Base-by-base conservation (phyloP, 2,329 filamentous ascomycete genomes). In the Exophiala sp. region DNA sequence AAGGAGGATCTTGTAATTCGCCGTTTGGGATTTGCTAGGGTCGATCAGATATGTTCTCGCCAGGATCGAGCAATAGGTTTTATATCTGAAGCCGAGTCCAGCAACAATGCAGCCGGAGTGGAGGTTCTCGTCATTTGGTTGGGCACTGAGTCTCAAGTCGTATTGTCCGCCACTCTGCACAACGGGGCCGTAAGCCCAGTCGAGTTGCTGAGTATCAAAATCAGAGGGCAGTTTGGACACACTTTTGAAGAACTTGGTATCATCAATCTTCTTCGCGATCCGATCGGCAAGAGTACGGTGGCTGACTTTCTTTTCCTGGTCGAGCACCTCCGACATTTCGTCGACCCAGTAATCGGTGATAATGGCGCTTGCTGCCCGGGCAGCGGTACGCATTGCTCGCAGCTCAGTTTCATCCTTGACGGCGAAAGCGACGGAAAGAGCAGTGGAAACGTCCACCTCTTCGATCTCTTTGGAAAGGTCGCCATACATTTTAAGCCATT, bases 321-420 rank as follows among this genome's bases (percentile, higher is more conserved):
- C 93, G 53, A 98, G 81, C 45, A 97, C 85, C 61, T 86, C 85
- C 43, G 91, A 95, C 90, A 98, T 97, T 67, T 96, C 90, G 65
- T 98, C 93, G 58, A 98, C 83, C 67, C 97, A 97, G 70, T 93
- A 98, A 52, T 91, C 88, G 43, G 88, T 88, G 83, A 97, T 94
- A 53, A 97, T 75, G 51, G 89, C 90, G 58, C 94, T 91, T 61
- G 90, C 96, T 40, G 93, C 91, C 65, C 93, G 86, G 48, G 93
- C 93, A 3, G 91, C 89, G 60, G 91, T 94, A 64, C 94, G 84
- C 78, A 98, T 96, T 9, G 88, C 85, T 59, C 91, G 87, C 78
- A 98, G 76, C 70, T 98, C 93, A 63, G 84, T 86, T 68, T 96
- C 90, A 65, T 97, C 93, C 70, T 98, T 98, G 67, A 95, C 80